Percentiles rank a stretch among this genome's conserved stretches.
These are phyloP conservation scores for Trametes sanguinea DNA, from an alignment of 768 basidiomycete species.

Conservation along the genomic window DNA sequence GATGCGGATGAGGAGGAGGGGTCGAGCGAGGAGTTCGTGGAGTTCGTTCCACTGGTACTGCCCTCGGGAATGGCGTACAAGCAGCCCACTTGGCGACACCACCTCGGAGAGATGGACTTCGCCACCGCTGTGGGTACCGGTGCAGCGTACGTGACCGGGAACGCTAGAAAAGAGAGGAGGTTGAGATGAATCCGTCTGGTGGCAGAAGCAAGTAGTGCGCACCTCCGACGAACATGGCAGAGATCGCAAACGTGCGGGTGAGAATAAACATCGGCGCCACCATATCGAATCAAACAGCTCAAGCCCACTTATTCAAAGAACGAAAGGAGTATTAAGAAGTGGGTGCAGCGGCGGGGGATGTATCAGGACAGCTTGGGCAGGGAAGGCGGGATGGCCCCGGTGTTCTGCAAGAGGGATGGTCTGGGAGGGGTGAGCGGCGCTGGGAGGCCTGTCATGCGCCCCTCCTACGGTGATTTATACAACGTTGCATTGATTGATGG, in stretches of 20 bases:
- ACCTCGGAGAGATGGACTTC: neutral
- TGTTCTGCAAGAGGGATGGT: neutral
- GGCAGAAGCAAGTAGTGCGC: neutral
- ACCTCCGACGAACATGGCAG: slow-evolving; percentile 20
- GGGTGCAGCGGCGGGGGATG: neutral
- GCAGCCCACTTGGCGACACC: slow-evolving; percentile 7
- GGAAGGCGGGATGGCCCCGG: neutral
- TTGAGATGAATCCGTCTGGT: neutral
- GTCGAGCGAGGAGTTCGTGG: neutral
- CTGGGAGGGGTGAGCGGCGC: neutral
- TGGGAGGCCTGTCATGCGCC: neutral
- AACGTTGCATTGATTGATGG: slow-evolving; percentile 5
- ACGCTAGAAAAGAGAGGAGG: neutral
- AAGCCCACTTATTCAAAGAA: slow-evolving; percentile 12
- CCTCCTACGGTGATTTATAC: slow-evolving; percentile 5
- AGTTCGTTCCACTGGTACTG: neutral
- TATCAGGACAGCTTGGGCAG: neutral
- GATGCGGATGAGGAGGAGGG: neutral
- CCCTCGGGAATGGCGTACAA: neutral
- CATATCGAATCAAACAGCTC: slow-evolving; percentile 5
- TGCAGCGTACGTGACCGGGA: slow-evolving; percentile 1
- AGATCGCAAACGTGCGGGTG: slow-evolving; percentile 19
- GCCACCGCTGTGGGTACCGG: neutral
- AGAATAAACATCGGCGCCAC: slow-evolving; percentile 16
- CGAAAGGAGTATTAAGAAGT: slow-evolving; percentile 5